Evolutionary conservation across 257 asterid genomes (phyloP), one percentile per base, ranked within the genome.

Genomic region (Penstemon davidsonii): DNA sequence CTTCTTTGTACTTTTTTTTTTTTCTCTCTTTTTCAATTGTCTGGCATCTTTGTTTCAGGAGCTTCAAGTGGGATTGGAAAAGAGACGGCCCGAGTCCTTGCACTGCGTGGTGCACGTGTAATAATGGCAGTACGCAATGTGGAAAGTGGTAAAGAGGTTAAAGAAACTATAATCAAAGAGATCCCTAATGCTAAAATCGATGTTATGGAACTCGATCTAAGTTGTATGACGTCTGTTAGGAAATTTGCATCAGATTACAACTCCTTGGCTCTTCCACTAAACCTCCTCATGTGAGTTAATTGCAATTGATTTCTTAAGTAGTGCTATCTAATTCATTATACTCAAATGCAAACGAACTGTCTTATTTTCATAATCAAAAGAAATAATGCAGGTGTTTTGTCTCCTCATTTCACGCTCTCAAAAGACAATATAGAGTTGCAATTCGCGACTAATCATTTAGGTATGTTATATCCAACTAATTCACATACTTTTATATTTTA

Each of bases 21-120:
- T 45, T 45, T 45, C 6, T 45, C 6, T 8, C 2, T 0, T 4
- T 12, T 6, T 51, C 18, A 51, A 3, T 7, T 51, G 15, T 54
- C 39, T 39, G 41, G 8, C 54, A 40, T 44, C 44, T 41, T 57
- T 39, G 18, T 81, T 70, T 65, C 89, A 86, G 97, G 94, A 67
- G 91, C 96, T 40, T 87, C 96, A 18, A 86, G 95, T 71, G 92
- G 90, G 46, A 84, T 87, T 50, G 95, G 91, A 49, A 70, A 68
- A 45, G 91, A 85, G 77, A 81, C 87, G 0, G 25, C 91, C 0
- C 80, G 85, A 61, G 84, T 83, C 63, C 83, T 85, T 58, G 84
- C 80, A 1, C 60, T 66, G 72, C 74, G 78, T 13, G 88, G 95
- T 6, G 85, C 74, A n/a, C 89, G 76, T 78, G 91, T 85, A 46